Evolutionary conservation across 1,139 yeast species (phyloP).

Genomic region (Geotrichum cucujoidarum): DNA sequence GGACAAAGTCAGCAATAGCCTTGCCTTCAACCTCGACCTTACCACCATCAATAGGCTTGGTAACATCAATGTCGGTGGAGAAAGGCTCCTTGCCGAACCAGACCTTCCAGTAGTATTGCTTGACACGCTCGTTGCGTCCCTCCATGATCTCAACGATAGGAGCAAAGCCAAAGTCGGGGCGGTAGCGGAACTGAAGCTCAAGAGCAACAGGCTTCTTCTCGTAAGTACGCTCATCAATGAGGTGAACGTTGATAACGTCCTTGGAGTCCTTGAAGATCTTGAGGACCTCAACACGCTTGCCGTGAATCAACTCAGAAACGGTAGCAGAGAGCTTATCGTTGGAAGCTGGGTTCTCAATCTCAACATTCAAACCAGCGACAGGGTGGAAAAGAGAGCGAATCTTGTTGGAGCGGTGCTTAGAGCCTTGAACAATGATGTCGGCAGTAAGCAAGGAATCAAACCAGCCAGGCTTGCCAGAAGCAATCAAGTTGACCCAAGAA

Average conservation of each 20-base stretch:
- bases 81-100: conserved; percentile 76
- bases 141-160: conserved; percentile 89
- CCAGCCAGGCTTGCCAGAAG: conserved; percentile 80
- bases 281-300: conserved; percentile 66
- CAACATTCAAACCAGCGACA: conserved; percentile 57
- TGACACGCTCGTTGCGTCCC: conserved; percentile 87
- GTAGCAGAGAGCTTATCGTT: conserved; percentile 55
- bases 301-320: conserved; percentile 67
- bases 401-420: conserved; percentile 73
- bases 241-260: conserved; percentile 56
- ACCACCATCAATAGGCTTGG: conserved; percentile 64
- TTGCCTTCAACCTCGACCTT: conserved; percentile 64
- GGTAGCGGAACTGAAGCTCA: conserved; percentile 71
- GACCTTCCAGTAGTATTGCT: conserved; percentile 93
- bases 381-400: conserved; percentile 78
- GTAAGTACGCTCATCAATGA: conserved; percentile 87
- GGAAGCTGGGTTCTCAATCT: conserved; percentile 49
- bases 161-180: conserved; percentile 85
- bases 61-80: conserved; percentile 54
- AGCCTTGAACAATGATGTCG: conserved; percentile 77
- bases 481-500: conserved; percentile 75
- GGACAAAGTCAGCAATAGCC: conserved; percentile 87
- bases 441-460: conserved; percentile 83
- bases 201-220: conserved; percentile 69
- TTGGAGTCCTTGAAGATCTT: conserved; percentile 48